These are phyloP conservation scores for Curvularia hawaiiensis DNA, from an alignment of 2,329 filamentous ascomycete species.

Conservation along the genomic window DNA sequence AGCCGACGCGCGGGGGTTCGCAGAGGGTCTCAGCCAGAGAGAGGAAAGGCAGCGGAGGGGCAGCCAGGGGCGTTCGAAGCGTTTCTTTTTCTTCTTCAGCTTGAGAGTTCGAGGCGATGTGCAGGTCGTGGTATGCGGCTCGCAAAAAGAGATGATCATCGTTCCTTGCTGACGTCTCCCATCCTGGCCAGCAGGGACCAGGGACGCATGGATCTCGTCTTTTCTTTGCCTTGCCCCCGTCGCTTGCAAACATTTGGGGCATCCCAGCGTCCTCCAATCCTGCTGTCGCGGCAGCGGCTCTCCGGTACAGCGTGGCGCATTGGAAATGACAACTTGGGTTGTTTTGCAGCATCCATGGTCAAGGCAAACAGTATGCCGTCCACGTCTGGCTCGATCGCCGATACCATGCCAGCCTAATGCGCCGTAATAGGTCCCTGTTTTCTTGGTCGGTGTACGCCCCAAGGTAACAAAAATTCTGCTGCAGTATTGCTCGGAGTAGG, in stretches of 20 bases:
- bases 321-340: constrained; percentile 17
- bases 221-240: constrained; percentile 17
- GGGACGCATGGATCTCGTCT: constrained; percentile 6
- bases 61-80: constrained; percentile 21
- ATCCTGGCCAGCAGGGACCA: constrained; percentile 16
- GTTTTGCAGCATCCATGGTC: constrained; percentile 18
- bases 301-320: constrained; percentile 19
- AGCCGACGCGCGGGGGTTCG: constrained; percentile 31
- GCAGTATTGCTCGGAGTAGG: constrained; percentile 12
- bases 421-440: constrained; percentile 7
- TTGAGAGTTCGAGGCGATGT: constrained; percentile 12
- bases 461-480: constrained; percentile 17
- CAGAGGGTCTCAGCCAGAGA: constrained; percentile 24
- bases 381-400: constrained; percentile 17
- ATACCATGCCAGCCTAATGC: constrained; percentile 14
- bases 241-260: constrained; percentile 14
- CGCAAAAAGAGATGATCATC: constrained; percentile 13
- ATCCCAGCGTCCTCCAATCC: constrained; percentile 11
- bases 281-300: constrained; percentile 16
- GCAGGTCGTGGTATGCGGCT: constrained; percentile 17
- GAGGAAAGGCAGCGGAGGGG: constrained; percentile 12
- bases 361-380: constrained; percentile 15
- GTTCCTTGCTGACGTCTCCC: constrained; percentile 15
- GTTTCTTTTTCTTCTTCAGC: constrained; percentile 9
- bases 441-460: constrained; percentile 18